phyloP scores from a whole-genome alignment of 2,329 filamentous ascomycete genomes.

The Beauveria caledonica region DNA sequence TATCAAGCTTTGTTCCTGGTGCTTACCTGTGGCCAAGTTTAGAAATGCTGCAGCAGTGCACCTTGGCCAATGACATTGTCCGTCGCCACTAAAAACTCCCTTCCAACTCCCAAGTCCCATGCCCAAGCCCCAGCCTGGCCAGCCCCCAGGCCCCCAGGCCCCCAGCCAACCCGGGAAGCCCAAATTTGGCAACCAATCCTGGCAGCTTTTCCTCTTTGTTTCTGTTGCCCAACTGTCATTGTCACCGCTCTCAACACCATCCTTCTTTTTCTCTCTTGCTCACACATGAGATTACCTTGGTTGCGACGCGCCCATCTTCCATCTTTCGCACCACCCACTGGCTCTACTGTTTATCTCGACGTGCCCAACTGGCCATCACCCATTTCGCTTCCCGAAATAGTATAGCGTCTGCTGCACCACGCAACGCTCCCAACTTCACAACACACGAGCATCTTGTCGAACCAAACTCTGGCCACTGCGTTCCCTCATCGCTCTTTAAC shows the following conservation, averaged over 20 bases:
- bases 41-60: too few relatives aligned
- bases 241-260: neutral
- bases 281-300: neutral
- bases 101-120: too few relatives aligned
- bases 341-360: neutral
- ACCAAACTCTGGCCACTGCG: neutral
- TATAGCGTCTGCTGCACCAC: neutral
- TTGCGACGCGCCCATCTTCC: neutral
- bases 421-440: neutral
- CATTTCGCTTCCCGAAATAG: neutral
- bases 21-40: too few relatives aligned
- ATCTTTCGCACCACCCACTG: neutral
- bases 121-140: neutral
- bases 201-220: neutral
- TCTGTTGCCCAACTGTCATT: neutral
- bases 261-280: neutral
- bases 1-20: too few relatives aligned
- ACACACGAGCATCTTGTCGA: conserved; percentile 3
- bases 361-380: neutral
- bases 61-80: too few relatives aligned
- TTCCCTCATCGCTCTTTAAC: neutral
- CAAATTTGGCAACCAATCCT: neutral
- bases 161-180: neutral
- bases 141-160: neutral
- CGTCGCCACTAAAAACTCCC: too few relatives aligned